phyloP scores from a whole-genome alignment of 1,139 yeast species.

The Yamadazyma buinensis region DNA sequence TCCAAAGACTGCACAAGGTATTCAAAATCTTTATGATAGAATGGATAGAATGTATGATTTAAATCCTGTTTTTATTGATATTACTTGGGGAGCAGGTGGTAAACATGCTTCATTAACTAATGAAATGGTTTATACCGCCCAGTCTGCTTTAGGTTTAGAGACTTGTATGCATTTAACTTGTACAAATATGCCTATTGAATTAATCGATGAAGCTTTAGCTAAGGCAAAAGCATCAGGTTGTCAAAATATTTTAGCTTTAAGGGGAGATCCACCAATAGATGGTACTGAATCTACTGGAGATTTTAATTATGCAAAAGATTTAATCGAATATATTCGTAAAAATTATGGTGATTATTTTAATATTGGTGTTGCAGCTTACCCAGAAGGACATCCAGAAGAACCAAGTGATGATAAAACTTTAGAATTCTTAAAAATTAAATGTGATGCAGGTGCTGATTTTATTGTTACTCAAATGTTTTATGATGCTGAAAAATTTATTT shows the following conservation, averaged over 20 bases:
- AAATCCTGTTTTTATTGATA: conserved; percentile 88
- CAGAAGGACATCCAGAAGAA: conserved; percentile 95
- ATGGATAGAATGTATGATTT: conserved; percentile 97
- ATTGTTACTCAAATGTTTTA: conserved; percentile 91
- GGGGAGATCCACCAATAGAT: conserved; percentile 85
- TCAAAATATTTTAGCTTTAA: conserved; percentile 79
- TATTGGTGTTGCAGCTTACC: conserved; percentile 92
- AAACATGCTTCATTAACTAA: conserved; percentile 74
- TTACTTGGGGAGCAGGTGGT: conserved; percentile 99
- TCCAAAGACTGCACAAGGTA: conserved; percentile 97
- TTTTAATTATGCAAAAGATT: conserved; percentile 79
- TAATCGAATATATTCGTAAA: conserved; percentile 69
- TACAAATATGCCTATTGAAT: conserved; percentile 83
- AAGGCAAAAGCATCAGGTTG: conserved; percentile 91
- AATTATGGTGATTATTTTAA: conserved; percentile 79
- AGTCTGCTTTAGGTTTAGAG: conserved; percentile 88
- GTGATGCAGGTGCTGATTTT: conserved; percentile 91
- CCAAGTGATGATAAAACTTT: conserved; percentile 54
- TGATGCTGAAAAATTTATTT: conserved; percentile 79
- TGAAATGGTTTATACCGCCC: conserved; percentile 90
- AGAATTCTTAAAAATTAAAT: conserved; percentile 73
- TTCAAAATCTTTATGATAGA: conserved; percentile 90
- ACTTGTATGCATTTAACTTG: conserved; percentile 99
- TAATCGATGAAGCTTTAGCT: conserved; percentile 80
- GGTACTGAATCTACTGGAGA: conserved; percentile 62